Base-by-base conservation (phyloP, 2,329 filamentous ascomycete species). In the Fusarium euwallaceae region DNA sequence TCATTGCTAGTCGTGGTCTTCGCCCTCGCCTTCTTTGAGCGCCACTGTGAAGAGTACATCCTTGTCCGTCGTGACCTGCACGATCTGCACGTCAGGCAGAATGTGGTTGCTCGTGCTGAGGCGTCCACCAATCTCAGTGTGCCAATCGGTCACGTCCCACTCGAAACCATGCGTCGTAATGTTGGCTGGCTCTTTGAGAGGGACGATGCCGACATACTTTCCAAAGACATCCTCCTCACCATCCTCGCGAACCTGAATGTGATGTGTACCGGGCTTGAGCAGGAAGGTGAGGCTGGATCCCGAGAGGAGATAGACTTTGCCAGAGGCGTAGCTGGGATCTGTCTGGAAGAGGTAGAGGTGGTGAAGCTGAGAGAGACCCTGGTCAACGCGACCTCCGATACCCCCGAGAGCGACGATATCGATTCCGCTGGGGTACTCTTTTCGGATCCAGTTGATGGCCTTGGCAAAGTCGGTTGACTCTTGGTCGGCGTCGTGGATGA, bases 381-480 rank as follows among this genome's bases (percentile, higher is more conserved):
- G 97, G 82, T 99, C 97, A 17, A 98, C 93, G 34, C 97, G 92
- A 8, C 97, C 97, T 51, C 94, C 95, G 1, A 98, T 88, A 2
- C 95, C 95, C 45, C 96, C 95, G 8, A 98, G 85, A 41, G 94
- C 91, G 14, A 98, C 87, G n/a, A 98, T 91, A 78, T 96, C 89
- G 60, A 88, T 80, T 1, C 79, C 74, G 24, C 71, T 34, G 6
- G 83, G 69, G 48, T 81, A 71, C 32, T 81, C 76, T 4, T 78
- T 76, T 58, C 88, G 88, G 72, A 91, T 88, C 83, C 88, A 92
- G 74, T 83, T 87, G 76, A 93, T 89, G 78, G 91, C 94, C 86
- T 99, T 99, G 77, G 90, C 92, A 78, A 98, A 98, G 82, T 99
- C 97, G 32, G 97, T 98, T 22, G 92, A 93, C 77, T 97, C 90